These are phyloP conservation scores for Geranomyces variabilis DNA, from an alignment of 192 early-diverging fungal species.

Conservation along the genomic window DNA sequence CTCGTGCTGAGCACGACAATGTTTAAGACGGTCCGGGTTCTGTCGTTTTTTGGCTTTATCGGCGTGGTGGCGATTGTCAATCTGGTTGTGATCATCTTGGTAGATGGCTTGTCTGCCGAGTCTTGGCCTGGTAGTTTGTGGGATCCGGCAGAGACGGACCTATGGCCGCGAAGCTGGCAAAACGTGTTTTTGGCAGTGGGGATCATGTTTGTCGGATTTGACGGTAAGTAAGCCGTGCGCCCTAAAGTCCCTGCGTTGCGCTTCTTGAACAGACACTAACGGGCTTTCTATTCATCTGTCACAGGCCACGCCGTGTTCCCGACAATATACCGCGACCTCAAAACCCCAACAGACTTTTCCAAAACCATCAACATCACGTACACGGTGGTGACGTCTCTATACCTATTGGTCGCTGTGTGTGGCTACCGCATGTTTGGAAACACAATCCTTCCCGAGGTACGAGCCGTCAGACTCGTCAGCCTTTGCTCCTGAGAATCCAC, in stretches of 20 bases:
- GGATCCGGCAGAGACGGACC: conserved; percentile 54
- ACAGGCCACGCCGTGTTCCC: conserved; percentile 71
- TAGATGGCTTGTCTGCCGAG: conserved; percentile 56
- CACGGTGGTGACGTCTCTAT: conserved; percentile 49
- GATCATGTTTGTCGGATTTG: conserved; percentile 60
- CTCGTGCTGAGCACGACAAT: conserved; percentile 60
- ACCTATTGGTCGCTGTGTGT: conserved; percentile 52
- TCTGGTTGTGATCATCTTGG: conserved; percentile 58
- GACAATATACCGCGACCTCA: conserved; percentile 69
- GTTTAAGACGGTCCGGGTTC: conserved; percentile 47
- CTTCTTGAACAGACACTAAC: background rate
- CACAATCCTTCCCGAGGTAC: conserved; percentile 60
- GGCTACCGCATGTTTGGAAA: conserved; percentile 77
- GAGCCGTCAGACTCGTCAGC: too few species aligned
- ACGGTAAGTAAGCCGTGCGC: conserved; percentile 34
- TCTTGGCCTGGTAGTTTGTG: conserved; percentile 59
- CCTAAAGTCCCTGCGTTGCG: background rate
- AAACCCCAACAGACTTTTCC: conserved; percentile 48
- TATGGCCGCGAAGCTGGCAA: conserved; percentile 54
- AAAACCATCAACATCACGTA: conserved; percentile 62
- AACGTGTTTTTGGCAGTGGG: conserved; percentile 56
- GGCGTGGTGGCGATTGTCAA: conserved; percentile 59
- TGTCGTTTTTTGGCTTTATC: conserved; percentile 60
- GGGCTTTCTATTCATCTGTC: background rate
- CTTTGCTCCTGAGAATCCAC: background rate